Evolutionary conservation across 2,329 filamentous ascomycete genomes (phyloP).

Genomic region (Clarireedia paspali): DNA sequence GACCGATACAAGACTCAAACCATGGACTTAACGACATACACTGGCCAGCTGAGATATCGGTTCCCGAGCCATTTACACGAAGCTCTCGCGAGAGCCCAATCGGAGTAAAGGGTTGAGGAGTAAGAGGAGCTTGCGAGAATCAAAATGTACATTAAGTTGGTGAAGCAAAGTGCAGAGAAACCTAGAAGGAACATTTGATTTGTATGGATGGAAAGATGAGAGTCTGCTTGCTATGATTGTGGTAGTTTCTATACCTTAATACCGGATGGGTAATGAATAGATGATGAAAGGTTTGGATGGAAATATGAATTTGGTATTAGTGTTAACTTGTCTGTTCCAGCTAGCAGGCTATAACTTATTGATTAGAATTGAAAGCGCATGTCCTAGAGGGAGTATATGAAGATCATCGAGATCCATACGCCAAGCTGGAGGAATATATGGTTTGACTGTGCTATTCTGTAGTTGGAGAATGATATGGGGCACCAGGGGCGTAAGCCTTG

Average conservation of each 20-base stretch:
- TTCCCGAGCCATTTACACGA: slow-evolving; percentile 84
- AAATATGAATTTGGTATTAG: background rate
- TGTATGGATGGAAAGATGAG: slow-evolving; percentile 2
- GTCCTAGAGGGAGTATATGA: too few relatives aligned
- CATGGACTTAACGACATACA: slow-evolving; percentile 88
- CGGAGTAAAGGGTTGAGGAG: slow-evolving; percentile 15
- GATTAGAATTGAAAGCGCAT: too few relatives aligned
- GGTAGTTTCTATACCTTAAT: background rate
- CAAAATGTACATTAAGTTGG: slow-evolving; percentile 1
- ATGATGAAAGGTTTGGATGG: background rate
- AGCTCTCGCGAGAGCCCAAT: slow-evolving; percentile 65
- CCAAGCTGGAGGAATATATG: too few relatives aligned
- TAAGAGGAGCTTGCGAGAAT: background rate
- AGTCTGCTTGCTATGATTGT: background rate
- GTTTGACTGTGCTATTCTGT: too few relatives aligned
- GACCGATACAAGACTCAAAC: slow-evolving; percentile 71
- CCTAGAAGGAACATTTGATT: background rate
- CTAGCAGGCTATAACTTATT: too few relatives aligned
- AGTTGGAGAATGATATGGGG: too few relatives aligned
- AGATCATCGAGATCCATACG: too few relatives aligned
- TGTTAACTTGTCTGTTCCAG: too few relatives aligned
- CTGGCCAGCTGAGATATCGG: slow-evolving; percentile 84
- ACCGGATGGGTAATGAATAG: background rate
- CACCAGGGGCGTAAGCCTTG: too few relatives aligned
- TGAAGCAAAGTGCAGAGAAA: background rate